phyloP scores from a whole-genome alignment of 2,329 filamentous ascomycete genomes.

The Sphaerulina vaccinii region DNA sequence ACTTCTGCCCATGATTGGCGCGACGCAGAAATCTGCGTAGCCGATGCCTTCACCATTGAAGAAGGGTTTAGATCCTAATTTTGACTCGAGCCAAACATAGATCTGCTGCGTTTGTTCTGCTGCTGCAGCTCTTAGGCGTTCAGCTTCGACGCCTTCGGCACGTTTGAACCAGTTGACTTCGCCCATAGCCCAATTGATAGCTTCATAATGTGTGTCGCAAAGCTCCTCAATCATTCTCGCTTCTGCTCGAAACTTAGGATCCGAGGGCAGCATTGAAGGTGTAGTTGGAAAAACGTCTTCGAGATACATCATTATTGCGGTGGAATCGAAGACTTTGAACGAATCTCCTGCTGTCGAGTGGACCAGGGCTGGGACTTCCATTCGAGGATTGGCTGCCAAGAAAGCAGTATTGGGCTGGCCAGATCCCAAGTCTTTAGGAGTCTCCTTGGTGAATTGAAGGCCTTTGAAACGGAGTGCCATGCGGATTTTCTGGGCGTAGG shows the following conservation, averaged over 20 bases:
- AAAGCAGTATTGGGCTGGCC: constrained; percentile 32
- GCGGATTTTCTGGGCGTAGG: constrained; percentile 42
- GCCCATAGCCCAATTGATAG: constrained; percentile 32
- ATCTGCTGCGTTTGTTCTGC: constrained; percentile 28
- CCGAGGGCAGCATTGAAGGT: constrained; percentile 17
- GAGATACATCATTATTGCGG: constrained; percentile 36
- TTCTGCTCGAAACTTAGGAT: constrained; percentile 23
- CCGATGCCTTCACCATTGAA: constrained; percentile 31
- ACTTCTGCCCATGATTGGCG: constrained; percentile 29
- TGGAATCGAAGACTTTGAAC: constrained; percentile 37
- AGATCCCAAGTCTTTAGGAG: constrained; percentile 39
- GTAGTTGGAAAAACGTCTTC: constrained; percentile 32
- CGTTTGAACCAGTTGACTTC: constrained; percentile 30
- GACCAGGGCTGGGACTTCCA: constrained; percentile 39
- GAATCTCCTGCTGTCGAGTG: constrained; percentile 20
- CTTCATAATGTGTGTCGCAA: constrained; percentile 36
- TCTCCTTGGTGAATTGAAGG: constrained; percentile 38
- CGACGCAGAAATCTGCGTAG: constrained; percentile 35
- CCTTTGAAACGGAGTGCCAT: constrained; percentile 39
- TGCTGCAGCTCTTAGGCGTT: constrained; percentile 30
- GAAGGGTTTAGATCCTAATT: constrained; percentile 30
- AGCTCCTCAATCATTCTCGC: constrained; percentile 36
- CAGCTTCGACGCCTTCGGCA: constrained; percentile 26
- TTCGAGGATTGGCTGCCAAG: constrained; percentile 34
- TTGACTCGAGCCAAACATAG: constrained; percentile 29